Evolutionary conservation across 148 eudicot genomes (phyloP), one percentile per base, ranked within the genome.

Genomic region (Pharnaceum exiguum): DNA sequence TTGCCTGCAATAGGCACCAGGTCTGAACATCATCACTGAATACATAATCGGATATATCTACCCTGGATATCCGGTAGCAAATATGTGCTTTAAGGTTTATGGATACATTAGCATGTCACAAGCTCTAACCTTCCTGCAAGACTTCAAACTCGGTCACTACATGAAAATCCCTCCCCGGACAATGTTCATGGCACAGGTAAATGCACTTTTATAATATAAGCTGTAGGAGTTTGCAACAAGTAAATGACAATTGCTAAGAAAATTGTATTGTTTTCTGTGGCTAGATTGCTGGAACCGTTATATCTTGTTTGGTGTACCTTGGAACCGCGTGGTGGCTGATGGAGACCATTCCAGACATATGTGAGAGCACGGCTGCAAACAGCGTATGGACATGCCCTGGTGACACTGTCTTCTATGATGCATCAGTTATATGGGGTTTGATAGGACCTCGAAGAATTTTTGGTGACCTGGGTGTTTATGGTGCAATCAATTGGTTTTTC

Each of bases 101-200:
- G 96, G 96, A 17, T 94, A 83, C 79, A 83, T 94, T 25, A 94
- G 99, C 27, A 94, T 86, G 95, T 65, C 83, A 11, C 99, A 93
- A 62, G 99, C 99, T 6, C 63, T 94, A 42, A 80, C 95, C 10
- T 89, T 94, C 75, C 74, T 94, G 28, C 96, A 89, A 86, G 96
- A 94, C 68, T 86, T 94, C 80, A 94, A 94, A 71, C 96, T 94
- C 49, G 99, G 99, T 10, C 99, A 94, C 61, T 94, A 89, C 68
- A 94, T 94, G 99, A 94, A 94, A 71, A 86, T 94, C 51, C 96
- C 99, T 24, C 96, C 99, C 0, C 75, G 91, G 72, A 82, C 83
- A 24, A 93, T 93, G 99, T 93, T 85, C 82, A 82, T 93, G 96
- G 99, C 96, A 18, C 98, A 93, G 81, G 96, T 85, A 40, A 65